Evolutionary conservation across 129 eudicot species (phyloP).

Genomic region (Saussurea involucrata): DNA sequence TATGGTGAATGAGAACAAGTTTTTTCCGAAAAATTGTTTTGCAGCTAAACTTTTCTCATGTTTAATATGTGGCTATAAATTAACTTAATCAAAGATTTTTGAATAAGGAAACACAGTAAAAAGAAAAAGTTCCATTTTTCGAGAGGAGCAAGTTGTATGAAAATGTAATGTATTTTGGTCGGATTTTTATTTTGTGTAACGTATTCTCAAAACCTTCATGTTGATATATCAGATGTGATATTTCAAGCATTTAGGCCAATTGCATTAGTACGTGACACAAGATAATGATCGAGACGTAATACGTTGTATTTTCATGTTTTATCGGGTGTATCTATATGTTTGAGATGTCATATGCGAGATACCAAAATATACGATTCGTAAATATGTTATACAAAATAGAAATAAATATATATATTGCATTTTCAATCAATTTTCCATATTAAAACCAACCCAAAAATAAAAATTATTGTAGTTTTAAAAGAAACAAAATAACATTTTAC

Average conservation of each 20-base stretch:
- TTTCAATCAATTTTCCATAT: too few relatives aligned
- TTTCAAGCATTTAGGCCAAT: not conserved
- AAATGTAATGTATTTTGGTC: not conserved
- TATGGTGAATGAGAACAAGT: too few relatives aligned
- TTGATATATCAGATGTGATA: not conserved
- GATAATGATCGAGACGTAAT: too few relatives aligned
- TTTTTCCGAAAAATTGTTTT: too few relatives aligned
- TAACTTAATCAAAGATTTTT: too few relatives aligned
- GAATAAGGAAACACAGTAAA: too few relatives aligned
- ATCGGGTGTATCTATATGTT: not conserved
- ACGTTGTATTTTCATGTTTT: not conserved
- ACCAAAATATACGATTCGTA: not conserved
- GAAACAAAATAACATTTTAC: not conserved
- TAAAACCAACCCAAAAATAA: too few relatives aligned
- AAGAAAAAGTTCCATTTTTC: not conserved
- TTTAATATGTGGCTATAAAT: too few relatives aligned
- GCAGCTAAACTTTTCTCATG: too few relatives aligned
- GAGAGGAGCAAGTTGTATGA: not conserved
- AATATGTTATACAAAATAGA: not conserved
- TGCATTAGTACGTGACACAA: too few relatives aligned
- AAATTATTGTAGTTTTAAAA: not conserved
- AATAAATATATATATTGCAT: too few relatives aligned
- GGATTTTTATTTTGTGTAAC: not conserved
- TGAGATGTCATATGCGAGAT: not conserved
- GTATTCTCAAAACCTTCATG: not conserved